A percentile compares a stretch with the other conserved stretches of the same genome.
These are phyloP conservation scores for Boletus vermiculosoides DNA, from an alignment of 768 basidiomycete species.

Conservation along the genomic window DNA sequence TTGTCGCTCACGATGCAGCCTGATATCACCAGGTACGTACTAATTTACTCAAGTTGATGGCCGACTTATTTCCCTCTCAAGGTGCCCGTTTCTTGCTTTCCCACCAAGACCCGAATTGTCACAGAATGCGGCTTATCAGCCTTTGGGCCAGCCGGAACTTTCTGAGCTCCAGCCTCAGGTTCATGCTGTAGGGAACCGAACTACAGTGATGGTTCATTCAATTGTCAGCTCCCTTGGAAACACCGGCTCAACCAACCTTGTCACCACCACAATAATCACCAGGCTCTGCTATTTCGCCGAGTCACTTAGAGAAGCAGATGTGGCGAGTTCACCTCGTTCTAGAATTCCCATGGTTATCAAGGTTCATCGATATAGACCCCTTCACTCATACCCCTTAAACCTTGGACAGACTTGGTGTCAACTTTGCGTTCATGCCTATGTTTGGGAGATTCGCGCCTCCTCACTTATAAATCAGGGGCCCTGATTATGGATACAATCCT, in stretches of 20 bases:
- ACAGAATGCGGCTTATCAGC: background rate
- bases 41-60: background rate
- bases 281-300: too few species aligned
- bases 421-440: conserved; percentile 24
- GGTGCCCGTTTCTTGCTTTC: background rate
- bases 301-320: too few species aligned
- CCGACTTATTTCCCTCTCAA: background rate
- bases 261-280: background rate
- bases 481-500: background rate
- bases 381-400: background rate
- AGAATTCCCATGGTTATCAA: conserved; percentile 16
- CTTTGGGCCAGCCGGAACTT: background rate
- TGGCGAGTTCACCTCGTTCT: background rate
- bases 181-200: background rate
- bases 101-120: background rate
- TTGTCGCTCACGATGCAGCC: background rate
- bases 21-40: background rate
- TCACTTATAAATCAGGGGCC: background rate
- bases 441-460: conserved; percentile 15
- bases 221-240: too few species aligned
- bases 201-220: background rate
- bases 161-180: background rate
- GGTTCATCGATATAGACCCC: conserved; percentile 13
- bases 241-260: background rate
- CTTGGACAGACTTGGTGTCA: conserved; percentile 10